Evolutionary conservation across 768 basidiomycete genomes (phyloP), one percentile per base, ranked within the genome.

Genomic region (Tulasnella sp.): DNA sequence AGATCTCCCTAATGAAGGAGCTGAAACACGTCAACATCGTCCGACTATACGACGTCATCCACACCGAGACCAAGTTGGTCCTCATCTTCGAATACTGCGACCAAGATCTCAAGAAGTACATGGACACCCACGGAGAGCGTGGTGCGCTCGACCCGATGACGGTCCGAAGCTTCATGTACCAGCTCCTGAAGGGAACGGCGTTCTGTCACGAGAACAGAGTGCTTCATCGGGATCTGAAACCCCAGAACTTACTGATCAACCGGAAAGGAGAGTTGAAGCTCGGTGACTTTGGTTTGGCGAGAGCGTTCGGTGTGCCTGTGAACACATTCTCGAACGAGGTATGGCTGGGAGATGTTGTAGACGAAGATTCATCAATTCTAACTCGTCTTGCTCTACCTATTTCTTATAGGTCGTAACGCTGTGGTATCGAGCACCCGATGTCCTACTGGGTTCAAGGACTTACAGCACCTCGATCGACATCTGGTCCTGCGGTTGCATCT

Each of bases 141-240:
- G 95, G 97, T 69, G 95, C 96, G 4, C 85, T 99, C 52, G 94
- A 97, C 75, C 88, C 92, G 3, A 67, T 67, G 32, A 94, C 92
- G 3, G 84, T 98, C 74, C 89, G 93, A 72, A 95, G 92, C 78
- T 99, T 99, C 82, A 97, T 98, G 90, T 96, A 90, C 80, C 97
- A 99, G 79, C 87, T 98, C 29, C 85, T 98, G 76, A 95, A 94
- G 80, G 97, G 97, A 65, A 98, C 95, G 66, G 94, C 94, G 5
- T 98, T 97, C 81, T 98, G 96, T 79, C 97, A 99, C 79, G 95
- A 98, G 80, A 98, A 98, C 78, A 89, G 97, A 77, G 97, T 99
- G 47, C 84, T 99, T 29, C 97, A 99, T 80, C 89, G 97, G 26
- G 97, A 99, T 81, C 85, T 99, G 73, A 99, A 99, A 80, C 97